Evolutionary conservation across 768 basidiomycete genomes (phyloP), one percentile per base, ranked within the genome.

Genomic region (Naganishia vaughanmartiniae): DNA sequence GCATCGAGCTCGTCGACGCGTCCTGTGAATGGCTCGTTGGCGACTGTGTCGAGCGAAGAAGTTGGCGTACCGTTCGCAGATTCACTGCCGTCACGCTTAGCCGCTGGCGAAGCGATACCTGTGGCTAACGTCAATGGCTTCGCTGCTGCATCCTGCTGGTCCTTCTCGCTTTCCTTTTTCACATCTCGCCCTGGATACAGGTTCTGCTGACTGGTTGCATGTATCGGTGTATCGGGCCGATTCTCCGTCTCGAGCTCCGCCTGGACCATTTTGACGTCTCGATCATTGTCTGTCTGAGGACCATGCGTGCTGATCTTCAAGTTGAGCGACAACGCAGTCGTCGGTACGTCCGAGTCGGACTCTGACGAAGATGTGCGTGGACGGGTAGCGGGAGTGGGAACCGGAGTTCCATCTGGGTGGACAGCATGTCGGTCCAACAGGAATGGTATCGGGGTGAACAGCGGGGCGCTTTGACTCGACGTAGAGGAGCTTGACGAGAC

Each of bases 381-480:
- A n/a, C 39, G 36, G 1, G 26, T 46, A 24, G 60, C 60, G n/a
- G 60, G 60, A 42, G 39, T 45, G 19, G 36, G 24, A 21, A 63
- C 42, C 4, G 60, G 60, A 21, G 60, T 63, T 63, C 60, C 60
- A 34, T 63, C 60, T 42, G 42, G 60, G 17, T 63, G 46, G 60
- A 46, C 30, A 21, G 30, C 42, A 14, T 30, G 21, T 12, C 33
- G 39, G 6, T 28, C 42, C 10, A 58, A 4, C 57, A 82, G 66
- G 76, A 82, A 82, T 0, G 81, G 79, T n/a, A 82, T 81, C 14
- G 80, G 79, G 14, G 74, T 76, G 72, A 81, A 82, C 77, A 81
- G 77, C 31, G 81, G 81, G n/a, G 24, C 26, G 48, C 31, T 53
- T 24, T 53, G 65, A 34, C 65, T 66, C 19, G 48, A 31, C 0